These are phyloP conservation scores for Komagataella ulmi DNA, from an alignment of 805 yeast genomes.

Conservation along the genomic window DNA sequence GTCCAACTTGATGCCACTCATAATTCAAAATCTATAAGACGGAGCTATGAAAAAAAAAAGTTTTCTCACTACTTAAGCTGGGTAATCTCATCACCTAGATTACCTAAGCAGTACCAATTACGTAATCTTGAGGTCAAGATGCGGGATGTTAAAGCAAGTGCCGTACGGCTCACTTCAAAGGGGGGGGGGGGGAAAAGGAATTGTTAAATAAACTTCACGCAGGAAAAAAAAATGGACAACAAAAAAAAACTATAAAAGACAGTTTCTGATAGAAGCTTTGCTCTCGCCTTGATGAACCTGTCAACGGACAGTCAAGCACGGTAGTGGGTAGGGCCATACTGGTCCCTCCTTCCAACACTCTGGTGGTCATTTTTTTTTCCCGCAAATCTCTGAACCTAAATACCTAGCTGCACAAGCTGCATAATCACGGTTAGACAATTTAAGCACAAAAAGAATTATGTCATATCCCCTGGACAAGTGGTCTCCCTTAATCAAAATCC, in stretches of 20 bases:
- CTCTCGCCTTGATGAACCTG: no score
- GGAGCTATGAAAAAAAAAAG: neutral
- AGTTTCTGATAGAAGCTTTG: no score
- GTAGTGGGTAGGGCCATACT: no score
- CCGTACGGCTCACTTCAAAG: no score
- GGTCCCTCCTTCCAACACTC: neutral
- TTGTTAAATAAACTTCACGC: no score
- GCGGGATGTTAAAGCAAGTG: no score
- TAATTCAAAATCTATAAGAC: conserved; percentile 5
- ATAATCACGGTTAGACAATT: neutral
- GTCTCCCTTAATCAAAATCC: neutral
- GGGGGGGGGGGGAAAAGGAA: no score
- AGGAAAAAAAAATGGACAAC: no score
- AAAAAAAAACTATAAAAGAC: no score
- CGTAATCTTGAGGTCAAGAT: neutral
- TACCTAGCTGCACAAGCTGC: neutral
- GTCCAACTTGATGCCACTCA: conserved; percentile 33
- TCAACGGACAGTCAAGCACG: no score
- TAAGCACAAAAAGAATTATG: neutral
- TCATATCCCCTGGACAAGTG: neutral
- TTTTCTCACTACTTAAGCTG: neutral
- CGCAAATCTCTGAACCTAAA: neutral
- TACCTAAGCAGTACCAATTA: neutral
- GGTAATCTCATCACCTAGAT: neutral
- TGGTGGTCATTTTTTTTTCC: neutral